phyloP scores from a whole-genome alignment of 768 basidiomycete species.

The Pleurotus citrinopileatus region DNA sequence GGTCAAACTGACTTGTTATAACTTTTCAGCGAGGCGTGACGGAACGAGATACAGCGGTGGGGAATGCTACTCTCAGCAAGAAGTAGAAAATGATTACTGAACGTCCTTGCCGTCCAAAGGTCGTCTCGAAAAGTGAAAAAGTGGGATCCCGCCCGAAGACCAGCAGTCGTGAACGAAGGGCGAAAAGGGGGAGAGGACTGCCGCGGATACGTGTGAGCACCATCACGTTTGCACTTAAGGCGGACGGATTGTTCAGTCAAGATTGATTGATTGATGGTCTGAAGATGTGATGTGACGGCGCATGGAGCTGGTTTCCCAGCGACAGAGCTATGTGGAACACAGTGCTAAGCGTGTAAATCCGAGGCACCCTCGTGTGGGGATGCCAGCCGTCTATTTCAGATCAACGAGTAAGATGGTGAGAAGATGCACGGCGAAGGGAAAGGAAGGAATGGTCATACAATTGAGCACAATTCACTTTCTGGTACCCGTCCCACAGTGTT shows the following conservation, averaged over 20 bases:
- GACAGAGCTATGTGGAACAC: not conserved
- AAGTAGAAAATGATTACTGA: not conserved
- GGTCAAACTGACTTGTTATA: no score
- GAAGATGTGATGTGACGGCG: not conserved
- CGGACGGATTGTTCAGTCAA: not conserved
- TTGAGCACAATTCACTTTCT: not conserved
- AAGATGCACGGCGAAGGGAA: no score
- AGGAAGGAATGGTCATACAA: no score
- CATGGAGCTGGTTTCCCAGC: conserved; percentile 1
- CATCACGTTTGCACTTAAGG: not conserved
- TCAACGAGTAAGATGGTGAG: no score
- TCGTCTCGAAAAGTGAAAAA: not conserved
- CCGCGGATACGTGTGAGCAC: conserved; percentile 3
- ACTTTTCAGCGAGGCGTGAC: no score
- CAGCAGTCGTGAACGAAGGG: conserved; percentile 8
- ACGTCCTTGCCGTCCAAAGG: not conserved
- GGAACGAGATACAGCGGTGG: no score
- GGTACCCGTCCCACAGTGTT: no score
- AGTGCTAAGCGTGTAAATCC: not conserved
- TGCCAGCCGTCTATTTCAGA: no score
- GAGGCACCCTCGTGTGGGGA: no score
- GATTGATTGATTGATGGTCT: conserved; percentile 7
- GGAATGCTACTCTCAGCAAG: not conserved
- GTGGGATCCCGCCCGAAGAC: conserved; percentile 2
- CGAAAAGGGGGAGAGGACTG: not conserved